phyloP scores from a whole-genome alignment of 1,284 basidiomycete genomes.

The Ganoderma leucocontextum region DNA sequence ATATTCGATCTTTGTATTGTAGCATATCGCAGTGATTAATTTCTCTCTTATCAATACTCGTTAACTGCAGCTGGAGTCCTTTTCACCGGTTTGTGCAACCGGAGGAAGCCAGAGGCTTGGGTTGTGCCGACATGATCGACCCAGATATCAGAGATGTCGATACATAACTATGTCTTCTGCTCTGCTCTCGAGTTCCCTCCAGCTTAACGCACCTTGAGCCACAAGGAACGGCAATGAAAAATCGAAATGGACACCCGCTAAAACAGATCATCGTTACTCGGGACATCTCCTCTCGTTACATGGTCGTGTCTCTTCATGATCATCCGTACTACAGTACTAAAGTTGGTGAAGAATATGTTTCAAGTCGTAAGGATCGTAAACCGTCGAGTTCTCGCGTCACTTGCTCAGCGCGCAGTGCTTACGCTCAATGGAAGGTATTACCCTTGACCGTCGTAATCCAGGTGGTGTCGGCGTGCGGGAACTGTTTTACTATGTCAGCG shows the following conservation, averaged over 20 bases:
- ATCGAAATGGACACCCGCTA: no score
- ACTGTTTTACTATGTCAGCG: slow-evolving; percentile 13
- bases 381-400: slow-evolving; percentile 10
- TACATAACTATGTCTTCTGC: no score
- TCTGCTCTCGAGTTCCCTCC: no score
- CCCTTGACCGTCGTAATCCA: slow-evolving; percentile 28
- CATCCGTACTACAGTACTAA: not conserved
- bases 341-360: not conserved
- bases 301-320: not conserved
- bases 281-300: not conserved
- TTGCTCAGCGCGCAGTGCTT: slow-evolving; percentile 9
- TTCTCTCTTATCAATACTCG: no score
- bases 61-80: no score
- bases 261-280: not conserved
- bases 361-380: not conserved
- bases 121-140: no score
- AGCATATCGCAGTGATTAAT: not conserved
- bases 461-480: slow-evolving; percentile 22
- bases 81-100: no score
- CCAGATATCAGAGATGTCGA: no score
- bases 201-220: no score
- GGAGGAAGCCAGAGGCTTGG: no score
- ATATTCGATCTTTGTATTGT: slow-evolving; percentile 2
- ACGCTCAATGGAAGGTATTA: slow-evolving; percentile 8
- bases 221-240: no score